A percentile compares a stretch with the other conserved stretches of the same genome.
Evolutionary conservation across 2,329 filamentous ascomycete genomes (phyloP).

Genomic region (Calonectria leucothoes): DNA sequence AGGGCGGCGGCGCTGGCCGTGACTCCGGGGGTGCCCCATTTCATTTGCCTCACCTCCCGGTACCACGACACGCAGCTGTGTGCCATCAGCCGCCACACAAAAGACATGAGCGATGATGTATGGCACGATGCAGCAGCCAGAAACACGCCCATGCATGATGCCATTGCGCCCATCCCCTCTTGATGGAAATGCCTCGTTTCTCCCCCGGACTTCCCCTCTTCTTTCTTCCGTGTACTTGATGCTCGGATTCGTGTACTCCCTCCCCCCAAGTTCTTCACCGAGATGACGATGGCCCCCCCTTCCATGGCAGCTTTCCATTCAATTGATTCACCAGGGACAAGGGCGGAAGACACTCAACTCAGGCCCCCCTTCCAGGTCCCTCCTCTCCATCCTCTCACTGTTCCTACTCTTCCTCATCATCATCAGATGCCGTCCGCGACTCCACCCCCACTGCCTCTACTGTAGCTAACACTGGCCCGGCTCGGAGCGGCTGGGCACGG

Average conservation of each 20-base stretch:
- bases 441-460: conserved; percentile 20
- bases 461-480: neutral
- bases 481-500: conserved; percentile 16
- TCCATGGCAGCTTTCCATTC: neutral
- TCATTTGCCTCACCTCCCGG: neutral
- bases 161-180: conserved; percentile 25
- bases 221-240: neutral
- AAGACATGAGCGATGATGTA: conserved; percentile 4
- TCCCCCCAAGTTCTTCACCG: neutral
- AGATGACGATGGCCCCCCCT: neutral
- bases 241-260: neutral
- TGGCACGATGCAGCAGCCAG: conserved; percentile 25
- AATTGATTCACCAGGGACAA: neutral
- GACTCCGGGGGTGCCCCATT: neutral
- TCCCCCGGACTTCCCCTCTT: neutral
- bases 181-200: conserved; percentile 17
- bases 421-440: conserved; percentile 18
- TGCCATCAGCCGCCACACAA: conserved; percentile 15
- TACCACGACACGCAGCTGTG: neutral
- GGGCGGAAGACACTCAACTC: neutral
- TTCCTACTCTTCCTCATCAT: neutral
- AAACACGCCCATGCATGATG: conserved; percentile 30
- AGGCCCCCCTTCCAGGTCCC: neutral
- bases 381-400: neutral
- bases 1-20: neutral